phyloP scores from a whole-genome alignment of 805 yeast species.

The Blastobotrys peoriensis region DNA sequence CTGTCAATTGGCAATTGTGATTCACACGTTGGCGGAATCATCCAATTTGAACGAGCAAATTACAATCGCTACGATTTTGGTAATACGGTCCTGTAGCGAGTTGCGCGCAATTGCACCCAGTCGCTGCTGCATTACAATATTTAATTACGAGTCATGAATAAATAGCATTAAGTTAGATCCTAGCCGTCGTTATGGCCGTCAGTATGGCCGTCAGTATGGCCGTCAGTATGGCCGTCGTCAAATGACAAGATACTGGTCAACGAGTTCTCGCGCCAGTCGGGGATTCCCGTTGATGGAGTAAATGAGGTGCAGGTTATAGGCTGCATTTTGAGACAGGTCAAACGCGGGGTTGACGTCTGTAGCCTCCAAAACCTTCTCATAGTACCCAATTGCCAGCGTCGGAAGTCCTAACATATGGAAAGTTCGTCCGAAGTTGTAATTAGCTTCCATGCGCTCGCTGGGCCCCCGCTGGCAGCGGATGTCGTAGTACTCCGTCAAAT shows the following conservation, averaged over 20 bases:
- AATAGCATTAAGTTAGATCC: too few species aligned
- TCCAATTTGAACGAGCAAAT: slow-evolving; percentile 35
- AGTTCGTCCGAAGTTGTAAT: slow-evolving; percentile 76
- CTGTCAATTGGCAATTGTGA: slow-evolving; percentile 52
- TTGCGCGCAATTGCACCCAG: too few species aligned
- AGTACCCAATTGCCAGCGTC: slow-evolving; percentile 66
- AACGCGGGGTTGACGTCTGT: slow-evolving; percentile 38
- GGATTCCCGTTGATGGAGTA: slow-evolving; percentile 73
- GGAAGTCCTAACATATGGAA: slow-evolving; percentile 79
- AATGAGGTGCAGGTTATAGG: slow-evolving; percentile 73
- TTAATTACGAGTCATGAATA: too few species aligned
- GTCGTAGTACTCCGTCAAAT: slow-evolving; percentile 62
- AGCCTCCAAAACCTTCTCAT: slow-evolving; percentile 55
- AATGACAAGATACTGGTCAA: slow-evolving; percentile 58
- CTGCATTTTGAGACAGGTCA: slow-evolving; percentile 70
- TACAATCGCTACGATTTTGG: slow-evolving; percentile 3
- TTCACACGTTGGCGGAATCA: slow-evolving; percentile 50
- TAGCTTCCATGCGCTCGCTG: slow-evolving; percentile 66
- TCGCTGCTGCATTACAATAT: too few species aligned
- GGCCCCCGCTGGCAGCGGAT: slow-evolving; percentile 33
- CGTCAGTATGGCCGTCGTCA: too few species aligned
- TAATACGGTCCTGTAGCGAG: too few species aligned
- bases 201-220: too few species aligned
- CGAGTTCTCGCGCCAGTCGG: slow-evolving; percentile 53
- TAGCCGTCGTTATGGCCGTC: too few species aligned